Evolutionary conservation across 2,329 filamentous ascomycete species (phyloP), one percentile per base, ranked within the genome.

Genomic region (Myriosclerotinia curreyana): DNA sequence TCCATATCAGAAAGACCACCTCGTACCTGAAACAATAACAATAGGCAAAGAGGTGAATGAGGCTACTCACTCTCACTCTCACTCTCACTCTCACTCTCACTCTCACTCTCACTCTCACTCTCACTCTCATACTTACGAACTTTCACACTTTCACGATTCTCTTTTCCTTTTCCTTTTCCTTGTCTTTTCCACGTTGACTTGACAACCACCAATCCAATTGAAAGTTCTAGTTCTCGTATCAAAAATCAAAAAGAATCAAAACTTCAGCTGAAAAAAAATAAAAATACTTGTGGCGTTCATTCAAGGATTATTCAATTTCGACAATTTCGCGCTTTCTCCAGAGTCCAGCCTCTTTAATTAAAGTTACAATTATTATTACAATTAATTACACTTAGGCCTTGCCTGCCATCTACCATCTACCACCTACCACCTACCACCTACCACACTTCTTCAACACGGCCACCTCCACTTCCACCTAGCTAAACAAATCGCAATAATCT

Each of bases 261-360:
- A 34, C 2, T 17, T n/a, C 60, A 56, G 60, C 50, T 55, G 50
- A 62, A 52, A 5, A 12, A 51, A 38, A 62, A 55, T 34, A 48
- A 20, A 48, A 22, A n/a, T 44, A n/a, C 14, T 34, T 54, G 59
- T 62, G 49, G 59, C 42, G 42, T 59, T 44, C 25, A 14, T n/a
- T 55, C 59, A 62, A 54, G 59, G 49, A 55, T 62, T 55, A 55
- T 31, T 49, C 59, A 46, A 38, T 42, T 58, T 58, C 40, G n/a
- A 25, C 11, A 8, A 8, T 62, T 56, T 48, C 51, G 28, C 50
- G 28, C 60, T 59, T 61, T 56, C 50, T 62, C 60, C 60, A n/a
- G n/a, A n/a, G n/a, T n/a, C n/a, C n/a, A 62, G 60, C 60, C 60
- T 62, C 60, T 56, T 62, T 44, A 36, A 56, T 62, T 62, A 62